A percentile compares a stretch with the other conserved stretches of the same genome.
Conservation (phyloP, 352 stramenopile species). For the Albugo candida region DNA sequence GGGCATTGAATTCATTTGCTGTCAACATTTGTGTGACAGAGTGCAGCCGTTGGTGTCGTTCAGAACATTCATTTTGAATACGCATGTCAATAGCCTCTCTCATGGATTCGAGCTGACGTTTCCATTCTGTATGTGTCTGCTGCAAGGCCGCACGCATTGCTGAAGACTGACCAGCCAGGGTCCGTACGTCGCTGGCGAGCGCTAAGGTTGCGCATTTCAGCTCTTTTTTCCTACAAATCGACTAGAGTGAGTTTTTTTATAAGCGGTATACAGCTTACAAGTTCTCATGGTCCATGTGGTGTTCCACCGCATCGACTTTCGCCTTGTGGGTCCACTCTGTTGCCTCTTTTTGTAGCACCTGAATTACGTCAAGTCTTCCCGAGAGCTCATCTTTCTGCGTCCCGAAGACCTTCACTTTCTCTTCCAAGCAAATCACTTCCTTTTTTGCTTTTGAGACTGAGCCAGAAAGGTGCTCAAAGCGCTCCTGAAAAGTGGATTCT, state of each 20-base stretch:
- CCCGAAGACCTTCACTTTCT: constrained; percentile 22
- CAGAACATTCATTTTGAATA: constrained; percentile 24
- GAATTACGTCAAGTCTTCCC: constrained; percentile 17
- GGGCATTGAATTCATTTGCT: constrained; percentile 19
- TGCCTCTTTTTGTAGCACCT: constrained; percentile 28
- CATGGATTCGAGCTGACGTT: constrained; percentile 19
- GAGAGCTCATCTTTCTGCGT: constrained; percentile 22
- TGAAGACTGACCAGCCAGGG: constrained; percentile 21
- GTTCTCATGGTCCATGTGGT: constrained; percentile 19
- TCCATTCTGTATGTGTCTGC: constrained; percentile 21
- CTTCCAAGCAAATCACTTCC: constrained; percentile 20
- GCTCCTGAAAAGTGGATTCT: constrained; percentile 30
- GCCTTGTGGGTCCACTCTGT: constrained; percentile 18
- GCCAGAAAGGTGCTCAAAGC: constrained; percentile 24
- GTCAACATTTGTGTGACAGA: constrained; percentile 16
- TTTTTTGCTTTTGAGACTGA: constrained; percentile 7
- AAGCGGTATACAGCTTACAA: not conserved
- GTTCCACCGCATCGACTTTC: constrained; percentile 16
- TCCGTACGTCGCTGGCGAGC: constrained; percentile 24
- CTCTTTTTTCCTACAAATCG: constrained; percentile 12
- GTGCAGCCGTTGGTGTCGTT: constrained; percentile 29
- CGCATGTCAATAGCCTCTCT: constrained; percentile 22
- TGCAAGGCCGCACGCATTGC: constrained; percentile 12
- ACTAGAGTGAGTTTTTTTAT: too few relatives aligned
- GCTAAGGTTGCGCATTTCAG: constrained; percentile 9